Conservation (phyloP, 805 yeast species). For the Saturnispora gosingensis region DNA sequence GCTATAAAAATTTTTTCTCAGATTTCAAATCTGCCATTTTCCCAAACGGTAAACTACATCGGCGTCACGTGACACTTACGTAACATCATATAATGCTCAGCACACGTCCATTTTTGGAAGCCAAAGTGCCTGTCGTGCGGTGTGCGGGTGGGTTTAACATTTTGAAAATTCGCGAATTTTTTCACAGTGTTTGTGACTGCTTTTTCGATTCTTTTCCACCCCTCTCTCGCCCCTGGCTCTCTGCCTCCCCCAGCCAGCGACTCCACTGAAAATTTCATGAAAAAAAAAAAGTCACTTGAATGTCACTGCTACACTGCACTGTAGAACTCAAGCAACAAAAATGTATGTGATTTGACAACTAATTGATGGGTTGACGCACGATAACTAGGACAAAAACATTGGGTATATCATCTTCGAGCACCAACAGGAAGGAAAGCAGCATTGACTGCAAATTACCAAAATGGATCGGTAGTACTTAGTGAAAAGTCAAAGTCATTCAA, state of each 20-base stretch:
- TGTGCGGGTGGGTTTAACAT: constrained; percentile 2
- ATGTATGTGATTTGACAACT: constrained; percentile 4
- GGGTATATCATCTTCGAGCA: not conserved
- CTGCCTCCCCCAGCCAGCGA: not conserved
- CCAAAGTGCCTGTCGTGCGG: not conserved
- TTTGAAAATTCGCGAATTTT: not conserved
- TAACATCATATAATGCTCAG: not conserved
- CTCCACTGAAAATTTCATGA: constrained; percentile 3
- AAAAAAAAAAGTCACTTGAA: not conserved
- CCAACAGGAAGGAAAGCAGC: too few relatives aligned
- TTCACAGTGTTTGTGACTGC: constrained; percentile 3
- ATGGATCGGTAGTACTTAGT: too few relatives aligned
- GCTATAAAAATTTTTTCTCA: too few relatives aligned
- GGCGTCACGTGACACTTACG: not conserved
- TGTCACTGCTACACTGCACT: not conserved
- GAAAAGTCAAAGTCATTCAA: too few relatives aligned
- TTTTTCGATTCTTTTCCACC: not conserved
- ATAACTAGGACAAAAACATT: not conserved
- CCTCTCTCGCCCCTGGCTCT: not conserved
- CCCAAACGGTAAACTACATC: not conserved
- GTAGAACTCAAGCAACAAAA: constrained; percentile 2
- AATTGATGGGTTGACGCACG: not conserved
- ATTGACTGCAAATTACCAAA: too few relatives aligned
- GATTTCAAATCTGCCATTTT: not conserved
- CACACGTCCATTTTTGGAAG: not conserved